Percentiles rank a stretch among this genome's conserved stretches.
Conservation (phyloP, 1,139 yeast genomes). For the Taiozyma onychis region DNA sequence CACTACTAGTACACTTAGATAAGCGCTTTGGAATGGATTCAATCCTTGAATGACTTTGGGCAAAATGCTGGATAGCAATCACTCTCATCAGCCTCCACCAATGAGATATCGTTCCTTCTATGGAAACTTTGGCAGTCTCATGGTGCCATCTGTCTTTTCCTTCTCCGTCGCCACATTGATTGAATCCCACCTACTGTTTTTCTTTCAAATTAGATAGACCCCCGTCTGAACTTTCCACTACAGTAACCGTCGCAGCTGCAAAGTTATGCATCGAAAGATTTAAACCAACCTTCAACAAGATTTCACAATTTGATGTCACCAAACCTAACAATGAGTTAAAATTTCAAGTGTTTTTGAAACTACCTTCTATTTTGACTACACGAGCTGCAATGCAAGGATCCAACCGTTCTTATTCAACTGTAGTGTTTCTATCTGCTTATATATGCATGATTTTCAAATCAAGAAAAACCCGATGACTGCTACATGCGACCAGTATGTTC, state of each 20-base stretch:
- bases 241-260: not conserved
- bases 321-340: slow-evolving; percentile 50
- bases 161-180: not conserved
- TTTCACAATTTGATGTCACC: slow-evolving; percentile 88
- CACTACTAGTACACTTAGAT: not conserved
- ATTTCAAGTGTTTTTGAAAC: slow-evolving; percentile 69
- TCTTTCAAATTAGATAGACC: too few relatives aligned
- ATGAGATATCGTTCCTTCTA: not conserved
- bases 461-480: not conserved
- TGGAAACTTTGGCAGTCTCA: not conserved
- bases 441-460: not conserved
- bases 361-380: slow-evolving; percentile 62
- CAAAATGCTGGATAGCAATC: too few relatives aligned
- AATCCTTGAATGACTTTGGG: too few relatives aligned
- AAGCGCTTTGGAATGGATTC: not conserved
- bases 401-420: not conserved
- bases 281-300: slow-evolving; percentile 67
- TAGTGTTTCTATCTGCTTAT: not conserved
- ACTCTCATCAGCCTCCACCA: not conserved
- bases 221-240: too few relatives aligned
- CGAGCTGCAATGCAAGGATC: not conserved
- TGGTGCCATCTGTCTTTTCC: not conserved
- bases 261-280: not conserved
- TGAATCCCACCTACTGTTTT: not conserved
- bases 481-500: not conserved